Evolutionary conservation across 2,329 filamentous ascomycete genomes (phyloP).

Genomic region (Bipolaris gigantea): DNA sequence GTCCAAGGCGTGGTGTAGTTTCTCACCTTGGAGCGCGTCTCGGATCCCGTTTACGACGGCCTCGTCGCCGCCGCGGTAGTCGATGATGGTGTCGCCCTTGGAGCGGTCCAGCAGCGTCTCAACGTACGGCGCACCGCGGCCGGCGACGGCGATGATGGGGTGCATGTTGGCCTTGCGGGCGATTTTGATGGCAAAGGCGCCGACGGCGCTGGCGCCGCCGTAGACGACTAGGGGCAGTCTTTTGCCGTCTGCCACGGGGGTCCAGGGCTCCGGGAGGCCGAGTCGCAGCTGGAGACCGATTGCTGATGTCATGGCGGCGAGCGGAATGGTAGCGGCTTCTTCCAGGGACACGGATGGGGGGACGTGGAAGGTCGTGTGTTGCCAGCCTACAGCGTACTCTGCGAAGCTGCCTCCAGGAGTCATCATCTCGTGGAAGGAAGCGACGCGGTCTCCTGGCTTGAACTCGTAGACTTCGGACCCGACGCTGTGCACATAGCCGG

Average conservation of each 20-base stretch:
- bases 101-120: conserved; percentile 43
- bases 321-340: conserved; percentile 51
- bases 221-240: conserved; percentile 46
- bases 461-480: conserved; percentile 61
- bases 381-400: conserved; percentile 62
- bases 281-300: conserved; percentile 51
- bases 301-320: conserved; percentile 52
- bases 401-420: conserved; percentile 59
- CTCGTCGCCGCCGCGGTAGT: conserved; percentile 60
- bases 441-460: conserved; percentile 59
- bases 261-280: conserved; percentile 48
- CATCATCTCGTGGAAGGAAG: conserved; percentile 59
- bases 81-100: conserved; percentile 50
- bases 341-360: conserved; percentile 55
- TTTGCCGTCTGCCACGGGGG: conserved; percentile 14
- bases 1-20: conserved; percentile 59
- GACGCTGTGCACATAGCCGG: conserved; percentile 58
- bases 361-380: conserved; percentile 60
- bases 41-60: conserved; percentile 45
- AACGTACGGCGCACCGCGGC: conserved; percentile 43
- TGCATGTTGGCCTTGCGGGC: conserved; percentile 46
- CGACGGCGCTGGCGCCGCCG: conserved; percentile 47
- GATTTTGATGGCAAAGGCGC: conserved; percentile 48
- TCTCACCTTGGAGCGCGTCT: conserved; percentile 48
- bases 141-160: conserved; percentile 49